A percentile compares a stretch with the other conserved stretches of the same genome.
phyloP scores from a whole-genome alignment of 306 rosid genomes.

The Sindora glabra region DNA sequence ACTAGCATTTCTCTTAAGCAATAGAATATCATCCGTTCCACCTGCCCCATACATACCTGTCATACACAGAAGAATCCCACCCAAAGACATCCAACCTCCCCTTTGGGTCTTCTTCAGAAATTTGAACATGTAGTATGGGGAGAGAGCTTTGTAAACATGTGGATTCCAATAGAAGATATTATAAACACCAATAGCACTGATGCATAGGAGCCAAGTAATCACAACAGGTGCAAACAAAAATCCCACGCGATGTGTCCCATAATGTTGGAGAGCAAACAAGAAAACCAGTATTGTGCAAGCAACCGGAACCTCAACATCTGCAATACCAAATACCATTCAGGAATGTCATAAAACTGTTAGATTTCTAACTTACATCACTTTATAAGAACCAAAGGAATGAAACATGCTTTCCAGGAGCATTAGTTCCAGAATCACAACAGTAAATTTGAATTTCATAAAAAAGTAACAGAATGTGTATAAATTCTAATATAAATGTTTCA shows the following conservation, averaged over 20 bases:
- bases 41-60: conserved; percentile 53
- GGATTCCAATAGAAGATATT: conserved; percentile 88
- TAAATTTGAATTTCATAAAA: too few species aligned
- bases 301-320: conserved; percentile 90
- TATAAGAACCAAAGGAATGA: too few species aligned
- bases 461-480: too few species aligned
- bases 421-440: too few species aligned
- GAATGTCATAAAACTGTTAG: background rate
- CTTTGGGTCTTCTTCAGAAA: conserved; percentile 74
- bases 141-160: conserved; percentile 79
- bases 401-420: too few species aligned
- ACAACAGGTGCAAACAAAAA: conserved; percentile 87
- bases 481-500: too few species aligned
- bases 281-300: conserved; percentile 72
- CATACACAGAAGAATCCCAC: conserved; percentile 80
- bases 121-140: conserved; percentile 89
- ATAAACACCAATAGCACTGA: conserved; percentile 77
- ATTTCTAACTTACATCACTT: too few species aligned
- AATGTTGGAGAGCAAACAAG: conserved; percentile 86
- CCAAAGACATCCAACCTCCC: conserved; percentile 94
- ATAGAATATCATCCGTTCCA: too few species aligned
- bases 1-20: too few species aligned
- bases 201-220: conserved; percentile 82
- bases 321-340: conserved; percentile 28
- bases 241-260: conserved; percentile 84